Evolutionary conservation across 2,329 filamentous ascomycete genomes (phyloP), one percentile per base, ranked within the genome.

Genomic region (Lachnellula arida): DNA sequence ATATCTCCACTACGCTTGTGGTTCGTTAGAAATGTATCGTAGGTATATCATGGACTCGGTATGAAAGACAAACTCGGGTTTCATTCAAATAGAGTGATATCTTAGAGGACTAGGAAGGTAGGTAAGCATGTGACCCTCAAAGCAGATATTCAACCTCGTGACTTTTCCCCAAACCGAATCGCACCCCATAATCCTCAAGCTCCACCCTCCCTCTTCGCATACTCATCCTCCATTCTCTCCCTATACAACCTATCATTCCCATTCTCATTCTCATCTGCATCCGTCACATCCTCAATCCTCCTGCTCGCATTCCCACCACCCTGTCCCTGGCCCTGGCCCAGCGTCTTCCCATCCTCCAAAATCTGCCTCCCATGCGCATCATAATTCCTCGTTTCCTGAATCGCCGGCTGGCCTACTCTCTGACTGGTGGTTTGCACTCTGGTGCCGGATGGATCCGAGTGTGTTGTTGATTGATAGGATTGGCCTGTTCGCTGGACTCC

Each of bases 331-430:
- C 40, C 32, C n/a, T 39, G 43, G 1, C 28, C 46, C 9, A 54
- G 23, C 17, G 19, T 32, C 40, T 32, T 54, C 11, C 55, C 55
- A 34, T 32, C 55, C 11, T 51, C 23, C 34, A 53, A 42, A 15
- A 57, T 44, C 42, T 47, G 46, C 5, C 32, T 53, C 17, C 55
- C 55, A 4, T 51, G 14, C 7, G 50, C 23, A 48, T 53, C 47
- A 22, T 47, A 57, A 8, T 44, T 17, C 15, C 51, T 44, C 7
- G 46, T 57, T 49, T 57, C 55, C 23, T 54, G 46, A 5, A 57
- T 19, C 25, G 37, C 2, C 9, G 23, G 46, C 40, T 51, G 51
- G 4, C 55, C 55, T 4, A 57, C 42, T 5, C 51, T 54, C 47
- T 51, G 55, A 22, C 14, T 47, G 12, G 46, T 54, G 4, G 42